Evolutionary conservation across 306 rosid species (phyloP), one percentile per base, ranked within the genome.

Genomic region (Mimosa bimucronata): DNA sequence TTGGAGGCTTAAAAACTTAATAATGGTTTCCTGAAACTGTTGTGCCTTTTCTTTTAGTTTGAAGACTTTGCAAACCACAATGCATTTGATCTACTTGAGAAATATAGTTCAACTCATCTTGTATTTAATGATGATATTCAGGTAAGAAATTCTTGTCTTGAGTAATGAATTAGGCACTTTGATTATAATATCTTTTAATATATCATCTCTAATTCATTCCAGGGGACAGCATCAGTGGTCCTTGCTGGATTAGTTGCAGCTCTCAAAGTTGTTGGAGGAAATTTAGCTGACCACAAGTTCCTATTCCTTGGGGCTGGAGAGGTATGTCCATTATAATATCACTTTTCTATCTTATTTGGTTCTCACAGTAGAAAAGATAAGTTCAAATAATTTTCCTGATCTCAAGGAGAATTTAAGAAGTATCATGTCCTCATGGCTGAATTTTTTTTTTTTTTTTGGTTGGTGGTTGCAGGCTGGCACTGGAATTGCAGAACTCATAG

Each of bases 51-150:
- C 50, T 44, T 83, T 82, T 64, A 95, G 98, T 96, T 93, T 87
- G 99, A 96, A 90, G 99, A 96, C 86, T 96, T 96, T 7, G 99
- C 99, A 31, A 96, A 96, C 86, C 97, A 96, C 94, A 96, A 96
- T 89, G 99, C 99, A 71, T 96, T 96, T 66, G 97, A 89, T 86
- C 94, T 96, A 74, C 98, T 93, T 42, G 90, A 93, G 57, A 90
- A 82, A 80, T 96, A 91, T 73, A 87, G 94, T 25, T 72, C 97
- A 81, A 89, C 98, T 1, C 99, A 96, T 91, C 99, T 96, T 74
- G 99, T 96, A 15, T 96, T 96, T 38, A 93, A 96, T 23, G 99
- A 93, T 61, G 99, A 95, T 70, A 95, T 95, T 89, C 98, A 95
- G 91, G 99, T 91, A 80, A 76, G 46, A 50, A 72, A 37, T 67